These are phyloP conservation scores for Dryadomyces sulphureus DNA, from an alignment of 2,329 filamentous ascomycete genomes.

Conservation along the genomic window DNA sequence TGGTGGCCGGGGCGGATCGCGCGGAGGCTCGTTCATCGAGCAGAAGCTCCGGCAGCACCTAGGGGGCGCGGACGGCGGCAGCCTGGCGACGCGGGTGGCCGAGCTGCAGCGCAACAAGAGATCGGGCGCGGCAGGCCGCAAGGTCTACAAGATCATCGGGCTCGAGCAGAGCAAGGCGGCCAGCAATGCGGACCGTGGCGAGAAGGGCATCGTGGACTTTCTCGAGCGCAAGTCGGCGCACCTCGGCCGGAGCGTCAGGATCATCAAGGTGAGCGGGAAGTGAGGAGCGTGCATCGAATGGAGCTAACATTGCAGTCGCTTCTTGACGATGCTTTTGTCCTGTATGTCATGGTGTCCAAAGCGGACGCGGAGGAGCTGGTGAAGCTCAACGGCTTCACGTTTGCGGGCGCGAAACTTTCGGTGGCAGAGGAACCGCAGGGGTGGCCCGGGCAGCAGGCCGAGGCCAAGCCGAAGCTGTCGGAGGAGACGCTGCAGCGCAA, in stretches of 20 bases:
- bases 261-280: conserved; percentile 60
- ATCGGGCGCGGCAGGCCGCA: conserved; percentile 15
- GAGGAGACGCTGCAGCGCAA: conserved; percentile 45
- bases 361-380: conserved; percentile 49
- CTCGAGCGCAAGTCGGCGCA: conserved; percentile 55
- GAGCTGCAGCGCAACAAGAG: conserved; percentile 12
- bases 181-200: conserved; percentile 49
- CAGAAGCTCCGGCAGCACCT: conserved; percentile 16
- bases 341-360: conserved; percentile 52
- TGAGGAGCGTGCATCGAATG: no score
- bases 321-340: conserved; percentile 46
- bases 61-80: conserved; percentile 14
- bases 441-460: conserved; percentile 22
- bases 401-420: conserved; percentile 49
- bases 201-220: conserved; percentile 50
- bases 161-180: conserved; percentile 55
- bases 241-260: conserved; percentile 42
- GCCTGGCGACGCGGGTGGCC: conserved; percentile 12
- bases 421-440: conserved; percentile 31
- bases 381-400: conserved; percentile 53
- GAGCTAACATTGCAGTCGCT: conserved; percentile 58
- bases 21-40: conserved; percentile 1
- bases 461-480: conserved; percentile 24
- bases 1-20: conserved; percentile 4
- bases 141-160: conserved; percentile 39